A percentile compares a stretch with the other conserved stretches of the same genome.
These are phyloP conservation scores for Geosmithia morbida DNA, from an alignment of 2,329 filamentous ascomycete species.

Conservation along the genomic window DNA sequence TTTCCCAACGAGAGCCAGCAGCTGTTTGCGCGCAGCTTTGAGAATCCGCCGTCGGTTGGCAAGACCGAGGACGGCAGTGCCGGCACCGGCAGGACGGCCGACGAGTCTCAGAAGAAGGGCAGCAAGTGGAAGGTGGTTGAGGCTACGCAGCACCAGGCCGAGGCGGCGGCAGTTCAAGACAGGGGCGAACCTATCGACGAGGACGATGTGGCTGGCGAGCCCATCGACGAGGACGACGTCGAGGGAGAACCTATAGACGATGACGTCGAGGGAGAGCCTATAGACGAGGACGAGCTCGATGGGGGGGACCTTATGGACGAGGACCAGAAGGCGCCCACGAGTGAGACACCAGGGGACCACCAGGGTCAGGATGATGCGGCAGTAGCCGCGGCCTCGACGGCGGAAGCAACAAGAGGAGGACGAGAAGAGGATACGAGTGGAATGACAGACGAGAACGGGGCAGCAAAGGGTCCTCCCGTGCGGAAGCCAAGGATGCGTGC, in stretches of 20 bases:
- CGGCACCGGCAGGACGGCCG: conserved; percentile 14
- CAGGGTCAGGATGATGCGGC: too few species aligned
- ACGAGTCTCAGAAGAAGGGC: conserved; percentile 17
- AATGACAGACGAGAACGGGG: conserved; percentile 1
- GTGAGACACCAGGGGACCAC: too few species aligned
- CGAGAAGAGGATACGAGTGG: too few species aligned
- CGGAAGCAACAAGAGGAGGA: too few species aligned
- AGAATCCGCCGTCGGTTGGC: conserved; percentile 35
- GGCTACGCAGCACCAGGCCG: conserved; percentile 14
- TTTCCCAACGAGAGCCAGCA: conserved; percentile 66
- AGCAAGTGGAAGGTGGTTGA: conserved; percentile 38
- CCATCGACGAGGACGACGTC: conserved; percentile 27
- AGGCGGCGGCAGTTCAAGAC: conserved; percentile 33
- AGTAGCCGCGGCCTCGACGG: too few species aligned
- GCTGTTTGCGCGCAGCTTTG: conserved; percentile 54
- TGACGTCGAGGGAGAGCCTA: conserved; percentile 10
- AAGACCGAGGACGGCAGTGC: conserved; percentile 14
- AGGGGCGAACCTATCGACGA: conserved; percentile 27
- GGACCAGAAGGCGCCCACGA: too few species aligned
- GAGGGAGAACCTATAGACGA: conserved; percentile 24
- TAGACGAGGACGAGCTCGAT: conserved; percentile 6
- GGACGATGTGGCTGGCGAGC: conserved; percentile 22
- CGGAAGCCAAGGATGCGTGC: conserved; percentile 50
- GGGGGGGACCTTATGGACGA: conserved; percentile 4
- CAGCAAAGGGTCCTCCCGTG: conserved; percentile 15